Conservation (phyloP, 257 asterid species). For the Rubia yunnanensis region DNA sequence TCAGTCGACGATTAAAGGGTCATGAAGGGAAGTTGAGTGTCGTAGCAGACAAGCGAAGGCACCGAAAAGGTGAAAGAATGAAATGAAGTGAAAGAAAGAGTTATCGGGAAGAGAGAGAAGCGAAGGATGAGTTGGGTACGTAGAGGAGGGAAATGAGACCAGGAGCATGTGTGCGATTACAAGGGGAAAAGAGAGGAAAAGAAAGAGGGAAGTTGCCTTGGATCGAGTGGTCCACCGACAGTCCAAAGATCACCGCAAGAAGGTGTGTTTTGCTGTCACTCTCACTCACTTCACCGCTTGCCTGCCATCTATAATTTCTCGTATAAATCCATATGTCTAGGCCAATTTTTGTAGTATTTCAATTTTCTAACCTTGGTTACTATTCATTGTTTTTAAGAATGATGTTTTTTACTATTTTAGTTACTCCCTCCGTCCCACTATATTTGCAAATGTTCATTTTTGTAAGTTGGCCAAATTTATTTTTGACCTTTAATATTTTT, state of each 20-base stretch:
- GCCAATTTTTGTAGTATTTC: neutral
- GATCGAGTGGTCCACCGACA: slow-evolving; percentile 32
- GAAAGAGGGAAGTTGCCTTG: slow-evolving; percentile 11
- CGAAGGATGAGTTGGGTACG: neutral
- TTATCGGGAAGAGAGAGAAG: neutral
- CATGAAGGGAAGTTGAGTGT: slow-evolving; percentile 8
- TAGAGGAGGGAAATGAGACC: neutral
- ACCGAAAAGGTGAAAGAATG: neutral
- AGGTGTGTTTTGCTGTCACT: slow-evolving; percentile 5
- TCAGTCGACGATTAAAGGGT: slow-evolving; percentile 8
- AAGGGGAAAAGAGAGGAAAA: neutral
- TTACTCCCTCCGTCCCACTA: too few relatives aligned
- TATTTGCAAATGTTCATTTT: too few relatives aligned
- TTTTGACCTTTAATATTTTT: too few relatives aligned
- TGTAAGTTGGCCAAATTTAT: too few relatives aligned
- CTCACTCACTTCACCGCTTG: neutral
- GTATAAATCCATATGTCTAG: neutral
- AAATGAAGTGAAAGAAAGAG: neutral
- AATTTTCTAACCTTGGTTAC: too few relatives aligned
- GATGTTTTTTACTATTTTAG: too few relatives aligned
- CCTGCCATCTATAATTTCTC: neutral
- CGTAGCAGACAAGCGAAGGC: slow-evolving; percentile 26
- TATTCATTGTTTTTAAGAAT: too few relatives aligned
- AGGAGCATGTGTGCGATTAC: slow-evolving; percentile 6
- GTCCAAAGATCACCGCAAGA: slow-evolving; percentile 9